Percentiles rank a stretch among this genome's conserved stretches.
Conservation (phyloP, 73 alveolate species). For the Tetrahymena borealis region DNA sequence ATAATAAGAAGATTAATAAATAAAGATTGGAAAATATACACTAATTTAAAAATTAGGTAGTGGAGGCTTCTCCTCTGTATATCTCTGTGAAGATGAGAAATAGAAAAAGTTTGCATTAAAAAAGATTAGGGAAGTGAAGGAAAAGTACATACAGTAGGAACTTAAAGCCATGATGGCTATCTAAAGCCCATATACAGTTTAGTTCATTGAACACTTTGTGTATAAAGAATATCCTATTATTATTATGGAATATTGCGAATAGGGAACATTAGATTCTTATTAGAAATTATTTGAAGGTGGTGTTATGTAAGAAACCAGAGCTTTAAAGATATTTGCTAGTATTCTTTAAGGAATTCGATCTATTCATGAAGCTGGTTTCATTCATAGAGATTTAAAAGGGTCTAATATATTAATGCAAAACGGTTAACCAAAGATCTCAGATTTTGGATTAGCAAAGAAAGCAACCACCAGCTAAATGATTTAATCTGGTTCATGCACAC, state of each 20-base stretch:
- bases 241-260: neutral
- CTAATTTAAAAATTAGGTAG: neutral
- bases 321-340: neutral
- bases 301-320: neutral
- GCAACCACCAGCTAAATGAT: neutral
- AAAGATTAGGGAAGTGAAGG: neutral
- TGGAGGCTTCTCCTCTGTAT: neutral
- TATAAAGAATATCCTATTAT: neutral
- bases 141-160: neutral
- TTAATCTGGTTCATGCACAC: neutral
- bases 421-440: neutral
- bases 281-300: neutral
- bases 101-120: neutral
- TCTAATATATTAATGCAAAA: neutral
- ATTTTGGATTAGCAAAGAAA: neutral
- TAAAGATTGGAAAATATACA: neutral
- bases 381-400: neutral
- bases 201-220: neutral
- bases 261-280: neutral
- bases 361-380: neutral
- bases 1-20: neutral
- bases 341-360: neutral
- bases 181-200: neutral
- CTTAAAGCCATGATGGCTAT: neutral
- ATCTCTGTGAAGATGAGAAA: neutral